phyloP scores from a whole-genome alignment of 176 grass and related monocot species.

The Leersia perrieri region DNA sequence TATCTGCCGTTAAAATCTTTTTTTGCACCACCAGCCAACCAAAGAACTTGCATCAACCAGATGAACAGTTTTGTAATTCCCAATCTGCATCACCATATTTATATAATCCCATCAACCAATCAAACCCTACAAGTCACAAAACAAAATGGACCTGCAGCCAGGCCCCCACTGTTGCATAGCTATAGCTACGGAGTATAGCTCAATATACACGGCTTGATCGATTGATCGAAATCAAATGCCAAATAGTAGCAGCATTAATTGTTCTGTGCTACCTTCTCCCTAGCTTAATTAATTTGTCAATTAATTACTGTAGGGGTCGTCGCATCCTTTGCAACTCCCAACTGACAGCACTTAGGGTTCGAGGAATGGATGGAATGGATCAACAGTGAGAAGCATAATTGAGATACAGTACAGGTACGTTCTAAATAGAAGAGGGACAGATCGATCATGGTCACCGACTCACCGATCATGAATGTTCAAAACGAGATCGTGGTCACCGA shows the following conservation, averaged over 20 bases:
- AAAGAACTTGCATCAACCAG: too few species aligned
- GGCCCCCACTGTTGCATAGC: not conserved
- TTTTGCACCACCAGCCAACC: too few species aligned
- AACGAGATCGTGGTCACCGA: too few species aligned
- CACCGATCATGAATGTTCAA: not conserved
- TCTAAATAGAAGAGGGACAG: not conserved
- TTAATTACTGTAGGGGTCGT: not conserved
- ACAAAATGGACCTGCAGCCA: not conserved
- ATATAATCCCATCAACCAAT: not conserved
- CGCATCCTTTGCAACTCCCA: not conserved
- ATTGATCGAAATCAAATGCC: not conserved
- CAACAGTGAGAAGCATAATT: not conserved
- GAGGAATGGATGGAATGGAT: not conserved
- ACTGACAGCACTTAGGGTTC: not conserved
- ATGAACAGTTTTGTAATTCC: not conserved
- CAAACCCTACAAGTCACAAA: not conserved
- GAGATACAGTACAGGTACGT: not conserved
- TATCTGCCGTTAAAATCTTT: too few species aligned
- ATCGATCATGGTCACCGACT: not conserved
- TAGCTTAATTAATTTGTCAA: not conserved
- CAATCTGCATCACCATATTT: not conserved
- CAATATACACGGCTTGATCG: not conserved
- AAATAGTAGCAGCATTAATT: not conserved
- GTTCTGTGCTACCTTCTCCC: not conserved
- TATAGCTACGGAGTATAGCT: not conserved